Conservation (phyloP, 2,329 filamentous ascomycete species). For the Coniochaeta sp. region DNA sequence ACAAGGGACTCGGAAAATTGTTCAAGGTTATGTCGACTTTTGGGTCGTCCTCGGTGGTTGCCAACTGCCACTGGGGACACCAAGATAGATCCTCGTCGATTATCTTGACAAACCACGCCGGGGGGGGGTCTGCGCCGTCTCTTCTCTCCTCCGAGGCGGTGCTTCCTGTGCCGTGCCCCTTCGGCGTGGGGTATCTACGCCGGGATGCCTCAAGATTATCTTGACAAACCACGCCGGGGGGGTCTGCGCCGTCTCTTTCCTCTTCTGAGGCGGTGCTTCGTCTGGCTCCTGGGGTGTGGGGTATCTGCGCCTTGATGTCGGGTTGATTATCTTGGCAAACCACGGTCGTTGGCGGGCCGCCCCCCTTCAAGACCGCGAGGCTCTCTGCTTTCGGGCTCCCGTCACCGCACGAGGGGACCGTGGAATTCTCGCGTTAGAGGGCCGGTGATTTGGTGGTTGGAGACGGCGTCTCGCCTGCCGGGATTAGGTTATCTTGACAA, state of each 20-base stretch:
- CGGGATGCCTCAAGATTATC: background rate
- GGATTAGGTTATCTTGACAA: too few relatives aligned
- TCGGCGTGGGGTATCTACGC: too few relatives aligned
- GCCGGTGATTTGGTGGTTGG: too few relatives aligned
- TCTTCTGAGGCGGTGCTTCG: background rate
- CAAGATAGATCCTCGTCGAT: background rate
- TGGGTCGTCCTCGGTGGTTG: background rate
- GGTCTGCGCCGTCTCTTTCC: background rate
- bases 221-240: background rate
- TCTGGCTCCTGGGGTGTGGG: background rate
- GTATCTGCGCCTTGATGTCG: too few relatives aligned
- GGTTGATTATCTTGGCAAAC: background rate
- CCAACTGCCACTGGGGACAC: background rate
- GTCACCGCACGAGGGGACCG: too few relatives aligned
- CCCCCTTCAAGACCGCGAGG: too few relatives aligned
- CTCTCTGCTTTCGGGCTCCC: too few relatives aligned
- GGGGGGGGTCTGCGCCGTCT: background rate
- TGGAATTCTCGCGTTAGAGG: too few relatives aligned
- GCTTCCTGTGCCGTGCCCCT: too few relatives aligned
- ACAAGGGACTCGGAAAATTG: too few relatives aligned
- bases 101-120: background rate
- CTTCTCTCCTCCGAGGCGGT: background rate
- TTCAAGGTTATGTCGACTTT: background rate
- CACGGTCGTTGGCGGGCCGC: background rate
- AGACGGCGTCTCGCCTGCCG: too few relatives aligned